A percentile compares a stretch with the other conserved stretches of the same genome.
phyloP scores from a whole-genome alignment of 73 alveolate genomes.

The Paramecium tetraurelia region DNA sequence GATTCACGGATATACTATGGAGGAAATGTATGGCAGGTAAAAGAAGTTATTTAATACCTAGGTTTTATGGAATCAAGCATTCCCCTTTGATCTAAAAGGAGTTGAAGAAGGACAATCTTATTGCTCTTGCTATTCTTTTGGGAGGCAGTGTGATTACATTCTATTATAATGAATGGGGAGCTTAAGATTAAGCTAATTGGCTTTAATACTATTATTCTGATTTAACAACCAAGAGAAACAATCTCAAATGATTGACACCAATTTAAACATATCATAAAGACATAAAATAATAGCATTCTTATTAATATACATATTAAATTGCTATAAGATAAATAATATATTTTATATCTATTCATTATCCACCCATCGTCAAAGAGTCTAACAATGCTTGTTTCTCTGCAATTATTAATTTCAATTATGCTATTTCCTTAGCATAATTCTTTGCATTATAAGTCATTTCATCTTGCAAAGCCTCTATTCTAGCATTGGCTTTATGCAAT shows the following conservation, averaged over 20 bases:
- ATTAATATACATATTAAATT: background rate
- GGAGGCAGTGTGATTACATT: background rate
- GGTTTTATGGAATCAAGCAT: constrained; percentile 57
- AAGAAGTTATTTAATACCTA: background rate
- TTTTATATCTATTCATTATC: background rate
- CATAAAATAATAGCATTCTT: background rate
- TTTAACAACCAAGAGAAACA: background rate
- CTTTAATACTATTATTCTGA: background rate
- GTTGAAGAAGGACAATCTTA: constrained; percentile 42
- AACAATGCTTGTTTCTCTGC: constrained; percentile 67
- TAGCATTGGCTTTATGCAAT: constrained; percentile 95
- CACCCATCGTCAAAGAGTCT: constrained; percentile 59
- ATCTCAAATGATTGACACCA: background rate
- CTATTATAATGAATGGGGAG: constrained; percentile 4
- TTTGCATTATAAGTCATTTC: constrained; percentile 94
- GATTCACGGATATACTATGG: constrained; percentile 64
- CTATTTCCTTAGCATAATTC: constrained; percentile 94
- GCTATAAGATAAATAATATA: background rate
- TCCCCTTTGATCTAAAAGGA: constrained; percentile 46
- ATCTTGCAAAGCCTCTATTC: constrained; percentile 93
- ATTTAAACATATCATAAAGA: background rate
- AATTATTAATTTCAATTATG: constrained; percentile 82
- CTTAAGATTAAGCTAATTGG: constrained; percentile 6
- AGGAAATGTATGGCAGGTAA: constrained; percentile 60
- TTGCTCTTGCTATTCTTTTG: background rate